Percentiles rank a stretch among this genome's conserved stretches.
Conservation (phyloP, 1,284 basidiomycete species). For the Pseudozyma flocculosa region DNA sequence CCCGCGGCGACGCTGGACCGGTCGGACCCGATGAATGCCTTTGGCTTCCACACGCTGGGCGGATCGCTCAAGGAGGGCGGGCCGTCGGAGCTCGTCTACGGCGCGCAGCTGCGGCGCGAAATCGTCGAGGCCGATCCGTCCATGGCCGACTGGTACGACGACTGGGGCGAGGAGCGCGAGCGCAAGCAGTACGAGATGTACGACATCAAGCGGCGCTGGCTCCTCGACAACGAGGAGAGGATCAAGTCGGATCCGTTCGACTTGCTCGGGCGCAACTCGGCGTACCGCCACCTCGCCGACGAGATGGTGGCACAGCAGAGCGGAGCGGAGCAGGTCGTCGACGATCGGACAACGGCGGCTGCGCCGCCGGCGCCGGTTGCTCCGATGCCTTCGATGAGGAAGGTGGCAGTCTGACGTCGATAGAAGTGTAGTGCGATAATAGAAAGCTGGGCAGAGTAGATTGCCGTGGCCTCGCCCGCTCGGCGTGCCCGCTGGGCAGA, state of each 20-base stretch:
- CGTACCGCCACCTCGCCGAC: conserved; percentile 9
- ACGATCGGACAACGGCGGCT: no score
- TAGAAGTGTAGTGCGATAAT: no score
- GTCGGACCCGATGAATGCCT: conserved; percentile 5
- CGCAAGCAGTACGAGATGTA: conserved; percentile 24
- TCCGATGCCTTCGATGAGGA: no score
- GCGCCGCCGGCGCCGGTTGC: no score
- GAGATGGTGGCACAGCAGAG: conserved; percentile 11
- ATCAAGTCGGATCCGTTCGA: conserved; percentile 34
- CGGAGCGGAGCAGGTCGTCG: no score
- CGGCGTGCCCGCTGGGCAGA: no score
- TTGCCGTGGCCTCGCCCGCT: no score
- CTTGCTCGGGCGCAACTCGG: conserved; percentile 15
- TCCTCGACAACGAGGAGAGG: conserved; percentile 11
- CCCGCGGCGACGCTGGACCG: neutral
- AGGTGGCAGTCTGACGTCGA: no score
- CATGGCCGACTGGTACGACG: conserved; percentile 10
- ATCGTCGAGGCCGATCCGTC: conserved; percentile 5
- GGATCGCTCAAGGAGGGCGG: conserved; percentile 9
- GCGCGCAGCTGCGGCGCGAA: conserved; percentile 8
- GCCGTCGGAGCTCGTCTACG: conserved; percentile 19
- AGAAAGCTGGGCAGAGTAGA: no score
- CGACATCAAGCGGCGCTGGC: conserved; percentile 16
- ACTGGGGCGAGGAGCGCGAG: conserved; percentile 28
- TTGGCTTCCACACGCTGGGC: conserved; percentile 12